Conservation (phyloP, 257 asterid species). For the Catharanthus roseus region DNA sequence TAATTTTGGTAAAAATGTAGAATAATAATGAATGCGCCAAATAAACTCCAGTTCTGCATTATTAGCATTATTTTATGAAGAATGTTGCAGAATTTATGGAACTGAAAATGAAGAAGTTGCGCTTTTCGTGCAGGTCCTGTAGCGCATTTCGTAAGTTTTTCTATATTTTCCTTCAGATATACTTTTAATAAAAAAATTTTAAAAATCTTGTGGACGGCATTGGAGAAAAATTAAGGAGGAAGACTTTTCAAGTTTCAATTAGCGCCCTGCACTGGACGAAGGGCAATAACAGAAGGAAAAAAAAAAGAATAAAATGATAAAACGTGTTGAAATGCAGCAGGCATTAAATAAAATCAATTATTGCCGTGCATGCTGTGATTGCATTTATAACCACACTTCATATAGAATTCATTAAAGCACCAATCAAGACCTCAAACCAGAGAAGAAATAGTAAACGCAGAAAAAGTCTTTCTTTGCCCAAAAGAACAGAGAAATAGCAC, state of each 20-base stretch:
- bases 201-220: background rate
- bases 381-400: too few relatives aligned
- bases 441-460: too few relatives aligned
- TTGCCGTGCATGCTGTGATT: too few relatives aligned
- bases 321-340: background rate
- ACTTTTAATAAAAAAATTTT: background rate
- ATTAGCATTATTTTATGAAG: background rate
- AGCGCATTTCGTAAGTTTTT: background rate
- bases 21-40: background rate
- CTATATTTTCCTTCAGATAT: background rate
- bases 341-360: background rate
- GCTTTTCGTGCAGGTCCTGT: conserved; percentile 1
- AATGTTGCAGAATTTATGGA: conserved; percentile 6
- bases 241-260: background rate
- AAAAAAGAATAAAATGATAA: background rate
- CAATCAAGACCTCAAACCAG: too few relatives aligned
- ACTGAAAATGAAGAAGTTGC: background rate
- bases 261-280: background rate
- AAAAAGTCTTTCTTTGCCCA: too few relatives aligned
- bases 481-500: background rate
- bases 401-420: too few relatives aligned
- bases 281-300: background rate
- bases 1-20: background rate
- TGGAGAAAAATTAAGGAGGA: background rate
- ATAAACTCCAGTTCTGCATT: background rate